A percentile compares a stretch with the other conserved stretches of the same genome.
These are phyloP conservation scores for Colletotrichum tropicicola DNA, from an alignment of 2,329 filamentous ascomycete species.

Conservation along the genomic window DNA sequence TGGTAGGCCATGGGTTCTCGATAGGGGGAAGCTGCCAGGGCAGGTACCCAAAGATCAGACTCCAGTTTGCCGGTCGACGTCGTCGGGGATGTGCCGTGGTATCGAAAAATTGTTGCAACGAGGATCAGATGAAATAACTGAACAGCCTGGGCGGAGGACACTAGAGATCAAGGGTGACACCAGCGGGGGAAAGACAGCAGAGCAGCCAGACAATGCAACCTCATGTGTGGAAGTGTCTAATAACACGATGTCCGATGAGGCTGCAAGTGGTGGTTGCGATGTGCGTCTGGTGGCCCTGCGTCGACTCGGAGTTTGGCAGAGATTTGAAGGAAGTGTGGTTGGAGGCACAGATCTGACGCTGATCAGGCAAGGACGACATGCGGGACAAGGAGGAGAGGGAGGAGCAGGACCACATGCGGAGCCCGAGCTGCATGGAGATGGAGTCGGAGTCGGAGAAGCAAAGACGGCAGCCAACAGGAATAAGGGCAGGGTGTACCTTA, in stretches of 20 bases:
- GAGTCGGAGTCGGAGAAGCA: conserved; percentile 30
- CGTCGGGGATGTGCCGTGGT: not conserved
- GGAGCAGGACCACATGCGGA: conserved; percentile 28
- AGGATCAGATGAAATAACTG: not conserved
- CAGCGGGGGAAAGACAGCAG: not conserved
- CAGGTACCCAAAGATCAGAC: not conserved
- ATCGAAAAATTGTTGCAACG: too few relatives aligned
- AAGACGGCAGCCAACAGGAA: conserved; percentile 22
- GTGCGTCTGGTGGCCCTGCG: conserved; percentile 12
- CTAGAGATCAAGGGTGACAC: too few relatives aligned
- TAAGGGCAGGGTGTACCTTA: conserved; percentile 10
- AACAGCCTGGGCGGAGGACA: not conserved
- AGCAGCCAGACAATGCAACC: conserved; percentile 6
- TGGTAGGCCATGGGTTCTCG: conserved; percentile 27
- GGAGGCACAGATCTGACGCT: conserved; percentile 23
- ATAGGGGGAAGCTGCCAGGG: not conserved
- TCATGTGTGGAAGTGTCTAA: conserved; percentile 22
- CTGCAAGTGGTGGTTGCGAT: conserved; percentile 3
- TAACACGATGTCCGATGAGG: conserved; percentile 23
- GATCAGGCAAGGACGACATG: conserved; percentile 30
- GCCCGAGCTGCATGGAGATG: conserved; percentile 25
- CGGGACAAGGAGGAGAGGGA: conserved; percentile 27
- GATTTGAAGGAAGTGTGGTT: conserved; percentile 19
- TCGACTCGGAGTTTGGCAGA: conserved; percentile 18
- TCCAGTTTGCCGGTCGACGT: not conserved